These are phyloP conservation scores for Colletotrichum siamense DNA, from an alignment of 2,329 filamentous ascomycete genomes.

Conservation along the genomic window DNA sequence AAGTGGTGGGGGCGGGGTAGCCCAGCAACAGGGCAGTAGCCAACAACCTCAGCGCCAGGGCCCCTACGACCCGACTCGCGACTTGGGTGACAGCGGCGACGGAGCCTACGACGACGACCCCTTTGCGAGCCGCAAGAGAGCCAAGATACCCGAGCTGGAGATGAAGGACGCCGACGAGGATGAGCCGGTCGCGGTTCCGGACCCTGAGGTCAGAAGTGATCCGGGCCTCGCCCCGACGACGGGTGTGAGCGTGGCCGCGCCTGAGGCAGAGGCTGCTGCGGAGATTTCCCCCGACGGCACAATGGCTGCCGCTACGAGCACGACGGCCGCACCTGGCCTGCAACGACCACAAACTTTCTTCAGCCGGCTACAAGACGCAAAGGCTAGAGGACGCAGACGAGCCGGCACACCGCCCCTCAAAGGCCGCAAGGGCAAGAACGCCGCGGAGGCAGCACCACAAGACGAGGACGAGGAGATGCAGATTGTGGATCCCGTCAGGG, in stretches of 20 bases:
- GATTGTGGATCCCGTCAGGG: slow-evolving; percentile 59
- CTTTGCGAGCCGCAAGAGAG: slow-evolving; percentile 40
- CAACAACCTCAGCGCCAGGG: slow-evolving; percentile 12
- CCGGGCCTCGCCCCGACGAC: not conserved
- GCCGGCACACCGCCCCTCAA: slow-evolving; percentile 43
- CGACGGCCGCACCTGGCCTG: slow-evolving; percentile 9
- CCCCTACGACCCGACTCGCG: slow-evolving; percentile 15
- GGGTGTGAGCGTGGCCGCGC: not conserved
- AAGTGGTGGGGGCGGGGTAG: slow-evolving; percentile 49
- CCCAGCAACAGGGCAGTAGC: slow-evolving; percentile 23
- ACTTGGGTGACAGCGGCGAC: slow-evolving; percentile 25
- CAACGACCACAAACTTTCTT: slow-evolving; percentile 43
- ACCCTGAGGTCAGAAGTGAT: slow-evolving; percentile 12
- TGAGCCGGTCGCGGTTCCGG: slow-evolving; percentile 19
- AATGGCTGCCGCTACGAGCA: slow-evolving; percentile 18
- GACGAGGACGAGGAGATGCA: slow-evolving; percentile 35
- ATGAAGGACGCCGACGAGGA: slow-evolving; percentile 32
- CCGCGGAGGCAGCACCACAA: slow-evolving; percentile 13
- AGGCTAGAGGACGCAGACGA: slow-evolving; percentile 38
- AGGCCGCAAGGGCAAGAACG: slow-evolving; percentile 6
- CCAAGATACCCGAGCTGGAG: slow-evolving; percentile 35
- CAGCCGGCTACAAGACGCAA: slow-evolving; percentile 43
- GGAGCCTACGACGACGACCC: slow-evolving; percentile 34
- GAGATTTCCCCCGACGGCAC: slow-evolving; percentile 15
- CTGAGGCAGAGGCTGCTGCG: not conserved